Percentiles rank a stretch among this genome's conserved stretches.
Conservation (phyloP, 495 filamentous ascomycete species). For the Aspergillus sparsus region DNA sequence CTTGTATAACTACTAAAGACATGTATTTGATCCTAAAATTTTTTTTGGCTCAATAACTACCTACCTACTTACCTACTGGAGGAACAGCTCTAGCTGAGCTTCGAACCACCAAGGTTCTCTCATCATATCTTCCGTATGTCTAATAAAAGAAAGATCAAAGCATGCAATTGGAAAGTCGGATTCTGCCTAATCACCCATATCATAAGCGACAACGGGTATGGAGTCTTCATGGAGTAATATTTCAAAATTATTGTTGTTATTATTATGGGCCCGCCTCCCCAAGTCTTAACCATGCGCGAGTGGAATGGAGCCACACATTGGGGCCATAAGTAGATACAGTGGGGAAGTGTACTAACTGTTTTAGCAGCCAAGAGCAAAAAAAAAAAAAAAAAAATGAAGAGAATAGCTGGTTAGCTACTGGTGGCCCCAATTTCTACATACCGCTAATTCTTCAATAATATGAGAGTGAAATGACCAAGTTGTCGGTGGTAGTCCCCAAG, state of each 20-base stretch:
- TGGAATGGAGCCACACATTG: conserved; percentile 14
- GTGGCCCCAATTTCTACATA: too few relatives aligned
- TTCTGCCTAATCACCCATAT: not conserved
- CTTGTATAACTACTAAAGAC: not conserved
- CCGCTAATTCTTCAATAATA: too few relatives aligned
- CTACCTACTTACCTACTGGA: not conserved
- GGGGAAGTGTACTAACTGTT: conserved; percentile 9
- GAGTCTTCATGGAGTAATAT: not conserved
- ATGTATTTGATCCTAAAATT: not conserved
- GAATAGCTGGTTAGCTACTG: too few relatives aligned
- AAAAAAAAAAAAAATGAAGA: not conserved
- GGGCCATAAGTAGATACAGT: conserved; percentile 17
- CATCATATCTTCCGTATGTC: too few relatives aligned
- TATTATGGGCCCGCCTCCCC: conserved; percentile 6
- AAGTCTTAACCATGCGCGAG: conserved; percentile 16
- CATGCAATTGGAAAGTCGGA: not conserved
- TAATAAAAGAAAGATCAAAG: too few relatives aligned
- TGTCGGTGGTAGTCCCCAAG: too few relatives aligned
- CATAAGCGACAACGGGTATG: conserved; percentile 9
- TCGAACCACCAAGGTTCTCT: not conserved
- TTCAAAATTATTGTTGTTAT: not conserved
- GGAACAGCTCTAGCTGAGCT: not conserved
- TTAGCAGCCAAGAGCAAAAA: not conserved
- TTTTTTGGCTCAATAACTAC: not conserved
- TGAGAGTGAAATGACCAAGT: too few relatives aligned